phyloP scores from a whole-genome alignment of 352 stramenopile species.

The Phytophthora boehmeriae region DNA sequence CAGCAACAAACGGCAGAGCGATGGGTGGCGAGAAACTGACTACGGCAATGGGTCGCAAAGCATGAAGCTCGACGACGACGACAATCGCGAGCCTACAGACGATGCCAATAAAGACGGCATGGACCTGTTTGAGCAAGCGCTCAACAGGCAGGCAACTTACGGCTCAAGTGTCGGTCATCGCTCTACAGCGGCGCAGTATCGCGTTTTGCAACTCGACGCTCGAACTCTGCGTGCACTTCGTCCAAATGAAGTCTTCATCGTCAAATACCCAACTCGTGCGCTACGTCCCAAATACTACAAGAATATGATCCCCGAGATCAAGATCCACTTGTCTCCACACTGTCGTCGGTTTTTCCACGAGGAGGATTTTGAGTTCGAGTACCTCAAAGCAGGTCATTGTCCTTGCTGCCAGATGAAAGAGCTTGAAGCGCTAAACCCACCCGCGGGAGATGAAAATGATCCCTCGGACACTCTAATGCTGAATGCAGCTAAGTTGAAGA shows the following conservation, averaged over 20 bases:
- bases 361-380: constrained; percentile 95
- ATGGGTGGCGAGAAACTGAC: constrained; percentile 66
- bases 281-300: constrained; percentile 76
- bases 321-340: constrained; percentile 88
- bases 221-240: constrained; percentile 69
- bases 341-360: constrained; percentile 95
- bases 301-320: constrained; percentile 94
- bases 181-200: constrained; percentile 60
- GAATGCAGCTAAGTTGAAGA: constrained; percentile 29
- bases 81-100: constrained; percentile 36
- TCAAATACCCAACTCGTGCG: constrained; percentile 64
- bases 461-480: constrained; percentile 6
- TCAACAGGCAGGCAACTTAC: constrained; percentile 85
- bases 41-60: constrained; percentile 70
- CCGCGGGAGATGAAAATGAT: constrained; percentile 24
- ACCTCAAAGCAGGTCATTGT: constrained; percentile 87
- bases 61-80: constrained; percentile 79
- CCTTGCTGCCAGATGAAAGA: constrained; percentile 87
- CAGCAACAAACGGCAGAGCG: constrained; percentile 32
- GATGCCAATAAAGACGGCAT: constrained; percentile 34
- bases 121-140: constrained; percentile 83
- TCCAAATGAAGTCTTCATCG: constrained; percentile 84
- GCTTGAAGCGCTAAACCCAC: constrained; percentile 39
- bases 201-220: constrained; percentile 80
- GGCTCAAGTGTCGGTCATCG: constrained; percentile 53